A percentile compares a stretch with the other conserved stretches of the same genome.
phyloP scores from a whole-genome alignment of 306 rosid species.

The Medicago lupulina region DNA sequence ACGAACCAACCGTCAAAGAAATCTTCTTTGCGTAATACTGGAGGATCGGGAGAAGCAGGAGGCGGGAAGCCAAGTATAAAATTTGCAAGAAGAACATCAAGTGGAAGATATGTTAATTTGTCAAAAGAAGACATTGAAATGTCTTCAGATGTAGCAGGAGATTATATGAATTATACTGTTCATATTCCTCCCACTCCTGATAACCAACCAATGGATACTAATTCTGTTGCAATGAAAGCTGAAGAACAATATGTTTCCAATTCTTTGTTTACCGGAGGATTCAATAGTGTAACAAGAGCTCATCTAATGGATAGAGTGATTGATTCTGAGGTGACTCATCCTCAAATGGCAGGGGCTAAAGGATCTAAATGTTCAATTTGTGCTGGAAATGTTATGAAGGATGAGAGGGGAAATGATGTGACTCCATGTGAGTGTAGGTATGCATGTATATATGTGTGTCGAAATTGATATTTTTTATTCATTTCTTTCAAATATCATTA shows the following conservation, averaged over 20 bases:
- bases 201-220: slow-evolving; percentile 75
- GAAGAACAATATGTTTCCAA: slow-evolving; percentile 92
- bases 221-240: slow-evolving; percentile 76
- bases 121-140: slow-evolving; percentile 90
- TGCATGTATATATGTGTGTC: not conserved
- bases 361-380: slow-evolving; percentile 84
- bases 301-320: slow-evolving; percentile 95
- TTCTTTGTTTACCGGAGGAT: slow-evolving; percentile 86
- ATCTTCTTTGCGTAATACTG: slow-evolving; percentile 49
- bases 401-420: slow-evolving; percentile 81
- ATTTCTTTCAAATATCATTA: no score
- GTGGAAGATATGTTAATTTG: slow-evolving; percentile 78
- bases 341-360: slow-evolving; percentile 96
- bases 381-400: slow-evolving; percentile 90
- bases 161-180: slow-evolving; percentile 87
- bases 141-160: slow-evolving; percentile 73
- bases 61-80: slow-evolving; percentile 46
- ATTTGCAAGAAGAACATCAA: slow-evolving; percentile 84
- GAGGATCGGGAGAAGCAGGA: slow-evolving; percentile 9
- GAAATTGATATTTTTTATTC: not conserved
- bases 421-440: slow-evolving; percentile 95
- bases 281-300: slow-evolving; percentile 87
- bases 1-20: slow-evolving; percentile 68
- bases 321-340: slow-evolving; percentile 83
- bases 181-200: slow-evolving; percentile 93